phyloP scores from a whole-genome alignment of 352 stramenopile species.

The Pythium dissotocum region DNA sequence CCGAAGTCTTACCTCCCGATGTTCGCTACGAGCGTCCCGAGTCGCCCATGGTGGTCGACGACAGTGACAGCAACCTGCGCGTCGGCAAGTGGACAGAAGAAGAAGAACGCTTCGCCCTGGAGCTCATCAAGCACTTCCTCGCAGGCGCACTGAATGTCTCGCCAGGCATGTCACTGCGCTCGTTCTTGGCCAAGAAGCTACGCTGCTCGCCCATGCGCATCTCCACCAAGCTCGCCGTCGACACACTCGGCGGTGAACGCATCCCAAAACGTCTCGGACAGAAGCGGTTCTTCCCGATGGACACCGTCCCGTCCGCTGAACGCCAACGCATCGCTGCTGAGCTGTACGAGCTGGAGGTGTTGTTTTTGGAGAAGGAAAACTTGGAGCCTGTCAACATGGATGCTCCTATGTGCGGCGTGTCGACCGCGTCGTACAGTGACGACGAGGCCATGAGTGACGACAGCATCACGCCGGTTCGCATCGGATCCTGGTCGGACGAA shows the following conservation, averaged over 20 bases:
- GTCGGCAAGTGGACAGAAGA: conserved; percentile 41
- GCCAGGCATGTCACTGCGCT: conserved; percentile 30
- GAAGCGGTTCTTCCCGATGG: conserved; percentile 33
- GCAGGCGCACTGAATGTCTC: conserved; percentile 21
- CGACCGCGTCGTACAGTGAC: background rate
- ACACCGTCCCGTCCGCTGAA: background rate
- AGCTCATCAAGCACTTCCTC: conserved; percentile 34
- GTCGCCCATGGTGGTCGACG: conserved; percentile 2
- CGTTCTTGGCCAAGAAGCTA: conserved; percentile 34
- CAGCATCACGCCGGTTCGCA: background rate
- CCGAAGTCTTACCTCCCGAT: background rate
- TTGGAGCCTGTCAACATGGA: conserved; percentile 4
- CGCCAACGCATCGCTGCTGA: conserved; percentile 15
- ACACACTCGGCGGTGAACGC: conserved; percentile 25
- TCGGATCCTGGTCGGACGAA: conserved; percentile 33
- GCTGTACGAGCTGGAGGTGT: conserved; percentile 20
- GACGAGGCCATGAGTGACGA: background rate
- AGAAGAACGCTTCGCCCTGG: conserved; percentile 34
- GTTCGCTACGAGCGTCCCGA: background rate
- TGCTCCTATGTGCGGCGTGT: background rate
- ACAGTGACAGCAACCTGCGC: conserved; percentile 20
- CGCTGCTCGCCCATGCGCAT: conserved; percentile 38
- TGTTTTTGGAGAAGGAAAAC: conserved; percentile 28
- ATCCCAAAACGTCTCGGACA: conserved; percentile 37
- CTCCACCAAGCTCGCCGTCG: conserved; percentile 37